A percentile compares a stretch with the other conserved stretches of the same genome.
phyloP scores from a whole-genome alignment of 148 eudicot species.

The Rhododendron mucronatum region DNA sequence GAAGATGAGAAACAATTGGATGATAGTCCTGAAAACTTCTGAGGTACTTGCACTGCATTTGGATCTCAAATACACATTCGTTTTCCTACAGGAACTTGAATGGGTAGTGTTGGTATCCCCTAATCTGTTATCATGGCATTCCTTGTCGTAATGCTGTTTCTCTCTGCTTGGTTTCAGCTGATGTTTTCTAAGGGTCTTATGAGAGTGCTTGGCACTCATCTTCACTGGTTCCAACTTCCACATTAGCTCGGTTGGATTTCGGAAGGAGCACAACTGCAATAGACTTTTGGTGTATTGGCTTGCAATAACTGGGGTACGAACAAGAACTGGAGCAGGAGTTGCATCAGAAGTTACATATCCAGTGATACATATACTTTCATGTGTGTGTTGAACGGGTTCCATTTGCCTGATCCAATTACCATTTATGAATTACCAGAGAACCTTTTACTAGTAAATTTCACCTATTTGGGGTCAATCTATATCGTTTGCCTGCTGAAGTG shows the following conservation, averaged over 20 bases:
- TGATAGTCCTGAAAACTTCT: slow-evolving; percentile 87
- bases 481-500: neutral
- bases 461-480: neutral
- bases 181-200: neutral
- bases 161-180: neutral
- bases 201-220: neutral
- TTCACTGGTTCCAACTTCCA: neutral
- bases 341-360: neutral
- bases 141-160: neutral
- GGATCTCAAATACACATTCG: neutral
- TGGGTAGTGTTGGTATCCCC: neutral
- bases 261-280: neutral
- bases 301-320: neutral
- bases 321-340: neutral
- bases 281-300: neutral
- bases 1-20: slow-evolving; percentile 92
- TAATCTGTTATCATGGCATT: neutral
- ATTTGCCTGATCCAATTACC: neutral
- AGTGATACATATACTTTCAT: neutral
- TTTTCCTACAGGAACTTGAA: neutral
- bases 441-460: neutral
- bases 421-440: neutral
- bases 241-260: neutral
- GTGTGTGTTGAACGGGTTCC: neutral
- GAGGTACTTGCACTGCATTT: slow-evolving; percentile 1